Conservation (phyloP, 192 early-diverging fungal genomes). For the Podila horticola region DNA sequence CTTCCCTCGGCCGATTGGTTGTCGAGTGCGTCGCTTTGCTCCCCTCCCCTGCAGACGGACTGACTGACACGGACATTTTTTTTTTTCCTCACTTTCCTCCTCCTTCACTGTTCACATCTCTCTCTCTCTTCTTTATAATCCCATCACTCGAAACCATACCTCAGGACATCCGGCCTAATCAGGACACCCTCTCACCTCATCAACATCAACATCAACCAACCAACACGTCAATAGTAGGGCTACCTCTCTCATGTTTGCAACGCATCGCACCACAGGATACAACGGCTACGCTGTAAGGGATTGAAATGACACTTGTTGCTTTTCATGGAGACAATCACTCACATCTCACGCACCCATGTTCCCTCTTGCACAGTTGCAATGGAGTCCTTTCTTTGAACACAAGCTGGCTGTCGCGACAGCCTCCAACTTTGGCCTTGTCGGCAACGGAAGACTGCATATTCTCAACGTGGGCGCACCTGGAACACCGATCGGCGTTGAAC, state of each 20-base stretch:
- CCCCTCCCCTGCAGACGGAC: no score
- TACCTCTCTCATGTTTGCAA: slow-evolving; percentile 53
- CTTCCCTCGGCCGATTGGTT: no score
- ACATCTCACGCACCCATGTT: background rate
- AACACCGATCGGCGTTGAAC: slow-evolving; percentile 56
- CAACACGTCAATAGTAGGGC: background rate
- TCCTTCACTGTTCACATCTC: no score
- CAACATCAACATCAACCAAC: no score
- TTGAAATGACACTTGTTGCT: background rate
- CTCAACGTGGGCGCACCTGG: slow-evolving; percentile 61
- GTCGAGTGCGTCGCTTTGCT: no score
- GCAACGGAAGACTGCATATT: slow-evolving; percentile 91
- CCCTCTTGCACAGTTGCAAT: slow-evolving; percentile 73
- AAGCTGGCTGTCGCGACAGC: slow-evolving; percentile 87
- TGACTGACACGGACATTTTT: no score
- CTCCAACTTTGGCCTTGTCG: slow-evolving; percentile 97
- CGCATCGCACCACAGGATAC: slow-evolving; percentile 82
- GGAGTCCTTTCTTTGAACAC: slow-evolving; percentile 93
- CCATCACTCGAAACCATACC: no score
- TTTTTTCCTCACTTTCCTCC: no score
- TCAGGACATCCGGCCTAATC: no score
- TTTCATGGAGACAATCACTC: background rate
- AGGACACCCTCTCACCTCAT: no score
- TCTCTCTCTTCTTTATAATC: no score
- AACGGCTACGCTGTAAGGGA: slow-evolving; percentile 87